Base-by-base conservation (phyloP, 768 basidiomycete genomes). In the Naganishia vaughanmartiniae region DNA sequence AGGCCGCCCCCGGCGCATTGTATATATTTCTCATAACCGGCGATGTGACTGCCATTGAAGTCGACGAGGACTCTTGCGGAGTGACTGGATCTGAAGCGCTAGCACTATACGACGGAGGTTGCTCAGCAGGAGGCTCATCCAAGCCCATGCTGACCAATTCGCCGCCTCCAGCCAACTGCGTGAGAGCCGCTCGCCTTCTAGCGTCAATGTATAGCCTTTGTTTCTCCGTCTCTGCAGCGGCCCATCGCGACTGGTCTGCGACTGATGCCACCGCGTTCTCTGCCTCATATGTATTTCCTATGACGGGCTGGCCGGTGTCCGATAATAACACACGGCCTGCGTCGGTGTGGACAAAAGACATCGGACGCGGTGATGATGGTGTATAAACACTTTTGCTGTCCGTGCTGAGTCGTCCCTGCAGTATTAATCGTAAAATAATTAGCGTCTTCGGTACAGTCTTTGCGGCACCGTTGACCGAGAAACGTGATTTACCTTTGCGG, bases 151-250 rank as follows among this genome's bases (percentile, higher is more conserved):
- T 58, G 26, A 46, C 39, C 17, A 72, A 33, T 54, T 72, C 66
- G n/a, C 48, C 71, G 30, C 71, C 71, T 17, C 71, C 67, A 3
- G 58, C 48, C 45, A 72, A 39, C 56, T 79, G 78, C 19, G 74
- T 73, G 0, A 54, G 33, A 12, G 76, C 78, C 14, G 78, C 78
- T 21, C 67, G 60, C 17, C 57, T 26, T 45, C 78, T 45, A 21
- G 78, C 78, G 19, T 73, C 63, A 34, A 72, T 60, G 63, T 74
- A 79, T 51, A 79, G 70, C 17, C 67, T 26, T 26, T 72, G 34
- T 46, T 79, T 79, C 53, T 79, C 78, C n/a, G 60, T 34, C 66
- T 78, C 78, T 19, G 78, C 72, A 11, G 77, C 72, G 0, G 66
- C 66, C 78, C 78, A 79, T 31, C 56, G 71, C 17, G 33, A 31